Conservation (phyloP, 2,329 filamentous ascomycete species). For the Beauveria scarabaeidicola region DNA sequence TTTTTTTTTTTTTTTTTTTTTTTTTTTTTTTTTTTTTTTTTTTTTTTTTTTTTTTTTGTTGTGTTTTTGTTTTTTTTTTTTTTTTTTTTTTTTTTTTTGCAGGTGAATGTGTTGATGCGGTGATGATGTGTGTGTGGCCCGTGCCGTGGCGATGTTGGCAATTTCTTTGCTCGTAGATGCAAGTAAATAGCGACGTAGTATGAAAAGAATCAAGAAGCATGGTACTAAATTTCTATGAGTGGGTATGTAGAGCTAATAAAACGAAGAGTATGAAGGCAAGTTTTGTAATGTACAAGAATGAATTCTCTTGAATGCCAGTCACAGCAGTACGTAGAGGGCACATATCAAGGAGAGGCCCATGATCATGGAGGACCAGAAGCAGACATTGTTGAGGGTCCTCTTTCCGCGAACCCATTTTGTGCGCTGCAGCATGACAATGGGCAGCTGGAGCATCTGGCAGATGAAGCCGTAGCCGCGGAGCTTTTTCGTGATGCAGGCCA, state of each 20-base stretch:
- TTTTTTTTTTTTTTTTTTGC: too few relatives aligned
- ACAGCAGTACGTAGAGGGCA: constrained; percentile 40
- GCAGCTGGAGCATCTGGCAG: constrained; percentile 93
- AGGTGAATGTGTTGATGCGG: too few relatives aligned
- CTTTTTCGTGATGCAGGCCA: constrained; percentile 98
- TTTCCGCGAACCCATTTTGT: constrained; percentile 66
- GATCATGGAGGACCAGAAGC: constrained; percentile 91
- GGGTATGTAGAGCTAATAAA: constrained; percentile 8
- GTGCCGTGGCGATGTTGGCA: too few relatives aligned
- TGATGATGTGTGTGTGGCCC: too few relatives aligned
- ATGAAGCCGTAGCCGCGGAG: constrained; percentile 87
- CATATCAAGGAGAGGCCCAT: constrained; percentile 66
- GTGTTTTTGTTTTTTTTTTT: too few relatives aligned
- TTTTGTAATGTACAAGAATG: constrained; percentile 18
- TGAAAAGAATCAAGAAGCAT: too few relatives aligned
- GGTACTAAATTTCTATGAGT: background rate
- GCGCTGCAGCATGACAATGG: constrained; percentile 85
- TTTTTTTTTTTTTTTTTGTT: too few relatives aligned
- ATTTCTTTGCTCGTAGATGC: background rate
- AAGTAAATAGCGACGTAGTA: background rate
- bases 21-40: too few relatives aligned
- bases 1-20: too few relatives aligned
- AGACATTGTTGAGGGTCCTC: constrained; percentile 76
- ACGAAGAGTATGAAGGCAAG: background rate
- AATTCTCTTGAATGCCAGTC: background rate